Evolutionary conservation across 352 stramenopile species (phyloP), one percentile per base, ranked within the genome.

Genomic region (Pythium scleroteichum): DNA sequence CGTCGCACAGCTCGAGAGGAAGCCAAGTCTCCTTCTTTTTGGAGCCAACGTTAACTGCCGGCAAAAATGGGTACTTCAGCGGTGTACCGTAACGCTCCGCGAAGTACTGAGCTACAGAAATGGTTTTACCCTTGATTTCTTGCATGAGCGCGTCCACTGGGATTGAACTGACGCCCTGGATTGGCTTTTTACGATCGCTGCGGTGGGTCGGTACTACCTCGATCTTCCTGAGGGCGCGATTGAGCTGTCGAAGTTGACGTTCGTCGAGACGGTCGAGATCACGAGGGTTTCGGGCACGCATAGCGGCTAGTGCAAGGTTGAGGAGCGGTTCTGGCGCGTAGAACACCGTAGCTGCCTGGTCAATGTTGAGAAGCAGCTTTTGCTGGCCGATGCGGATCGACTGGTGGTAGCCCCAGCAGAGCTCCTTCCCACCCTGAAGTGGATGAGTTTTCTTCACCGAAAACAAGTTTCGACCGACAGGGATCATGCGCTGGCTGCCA

Each of bases 1-100:
- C 79, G 44, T 87, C 68, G 40, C 87, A 96, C n/a, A 95, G 32
- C 57, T 96, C 87, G 16, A 96, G 84, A 12, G 87, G 87, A 27
- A 94, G 46, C 72, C 79, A 96, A 20, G 73, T 82, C 4, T 74
- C 51, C 40, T 71, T 75, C 24, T 66, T 53, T 57, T 77, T 77
- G 35, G 66, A 83, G 5, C 85, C 85, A 2, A 95, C 74, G 51
- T 92, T 88, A 3, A 95, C 78, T 8, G 72, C 69, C 8, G 87
- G 87, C 26, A 96, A 51, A 16, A 82, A 66, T 27, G 85, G 79
- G 53, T 87, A 84, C 12, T 79, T 71, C 38, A 95, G 58, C 9
- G 55, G 58, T 3, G n/a, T 50, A 4, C 84, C 78, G 72, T 95
- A 95, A 1, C 64, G 58, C 38, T 80, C 73, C 20, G 27, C 48